Percentiles rank a stretch among this genome's conserved stretches.
phyloP scores from a whole-genome alignment of 495 filamentous ascomycete genomes.

The Penicillium dipodomyicola region DNA sequence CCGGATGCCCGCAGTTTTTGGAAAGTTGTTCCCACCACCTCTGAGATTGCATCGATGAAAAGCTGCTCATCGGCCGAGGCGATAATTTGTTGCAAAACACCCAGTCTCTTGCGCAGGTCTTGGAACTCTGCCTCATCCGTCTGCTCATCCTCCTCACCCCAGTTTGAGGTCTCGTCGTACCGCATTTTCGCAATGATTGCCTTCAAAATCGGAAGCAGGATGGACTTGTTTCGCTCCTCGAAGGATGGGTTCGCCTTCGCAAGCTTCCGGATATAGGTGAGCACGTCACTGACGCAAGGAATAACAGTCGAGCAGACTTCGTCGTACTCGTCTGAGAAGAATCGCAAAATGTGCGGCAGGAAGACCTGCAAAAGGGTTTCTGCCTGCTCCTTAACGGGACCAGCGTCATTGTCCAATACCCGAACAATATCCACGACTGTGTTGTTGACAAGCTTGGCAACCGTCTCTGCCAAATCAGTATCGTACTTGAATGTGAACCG shows the following conservation, averaged over 20 bases:
- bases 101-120: constrained; percentile 83
- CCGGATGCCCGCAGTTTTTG: constrained; percentile 66
- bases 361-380: constrained; percentile 77
- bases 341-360: constrained; percentile 78
- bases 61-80: constrained; percentile 80
- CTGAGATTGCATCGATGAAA: constrained; percentile 80
- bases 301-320: constrained; percentile 95
- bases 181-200: constrained; percentile 94
- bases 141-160: constrained; percentile 91
- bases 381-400: constrained; percentile 57
- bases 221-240: constrained; percentile 64
- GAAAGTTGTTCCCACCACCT: constrained; percentile 80
- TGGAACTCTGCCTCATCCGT: constrained; percentile 99
- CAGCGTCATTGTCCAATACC: constrained; percentile 61
- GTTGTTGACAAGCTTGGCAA: constrained; percentile 95
- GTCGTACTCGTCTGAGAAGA: constrained; percentile 97
- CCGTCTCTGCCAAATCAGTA: constrained; percentile 87
- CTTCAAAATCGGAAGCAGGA: constrained; percentile 82
- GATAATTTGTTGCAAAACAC: constrained; percentile 85
- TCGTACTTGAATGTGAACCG: constrained; percentile 84
- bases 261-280: constrained; percentile 81
- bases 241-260: constrained; percentile 58
- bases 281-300: constrained; percentile 81
- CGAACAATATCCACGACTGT: constrained; percentile 80
- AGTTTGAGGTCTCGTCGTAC: constrained; percentile 89